phyloP scores from a whole-genome alignment of 345 rosid species.

The Ceriops decandra region DNA sequence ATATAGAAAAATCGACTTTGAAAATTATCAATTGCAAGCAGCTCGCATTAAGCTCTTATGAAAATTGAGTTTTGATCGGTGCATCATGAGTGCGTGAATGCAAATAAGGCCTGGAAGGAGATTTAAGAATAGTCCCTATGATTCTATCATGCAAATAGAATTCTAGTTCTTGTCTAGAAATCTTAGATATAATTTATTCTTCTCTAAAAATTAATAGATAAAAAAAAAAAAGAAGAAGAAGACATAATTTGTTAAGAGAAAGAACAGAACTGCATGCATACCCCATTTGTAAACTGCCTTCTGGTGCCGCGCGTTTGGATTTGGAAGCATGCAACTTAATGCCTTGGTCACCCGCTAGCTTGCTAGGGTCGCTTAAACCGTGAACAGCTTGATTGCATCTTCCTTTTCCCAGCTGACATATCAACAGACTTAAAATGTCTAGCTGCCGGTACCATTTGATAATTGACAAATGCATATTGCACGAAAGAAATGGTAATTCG shows the following conservation, averaged over 20 bases:
- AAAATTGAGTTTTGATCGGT: not conserved
- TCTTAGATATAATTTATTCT: too few relatives aligned
- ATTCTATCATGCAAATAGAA: too few relatives aligned
- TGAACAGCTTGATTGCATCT: constrained; percentile 5
- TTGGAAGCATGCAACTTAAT: not conserved
- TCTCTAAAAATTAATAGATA: too few relatives aligned
- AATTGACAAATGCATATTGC: not conserved
- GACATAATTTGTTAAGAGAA: too few relatives aligned
- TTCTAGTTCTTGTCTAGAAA: too few relatives aligned
- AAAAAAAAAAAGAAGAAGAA: too few relatives aligned
- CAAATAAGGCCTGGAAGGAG: not conserved
- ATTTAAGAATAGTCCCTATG: too few relatives aligned
- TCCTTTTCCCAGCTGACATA: constrained; percentile 25
- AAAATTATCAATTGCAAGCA: too few relatives aligned
- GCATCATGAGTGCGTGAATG: not conserved
- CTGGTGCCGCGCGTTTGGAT: not conserved
- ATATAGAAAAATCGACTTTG: too few relatives aligned
- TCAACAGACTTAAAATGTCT: too few relatives aligned
- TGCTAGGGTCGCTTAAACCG: constrained; percentile 14
- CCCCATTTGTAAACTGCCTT: constrained; percentile 11
- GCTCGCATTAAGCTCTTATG: too few relatives aligned
- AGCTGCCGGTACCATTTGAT: too few relatives aligned
- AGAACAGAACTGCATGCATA: constrained; percentile 1
- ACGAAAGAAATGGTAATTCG: not conserved
- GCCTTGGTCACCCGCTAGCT: not conserved